Conservation (phyloP, 176 grass and related monocot genomes). For the Ananas comosus region DNA sequence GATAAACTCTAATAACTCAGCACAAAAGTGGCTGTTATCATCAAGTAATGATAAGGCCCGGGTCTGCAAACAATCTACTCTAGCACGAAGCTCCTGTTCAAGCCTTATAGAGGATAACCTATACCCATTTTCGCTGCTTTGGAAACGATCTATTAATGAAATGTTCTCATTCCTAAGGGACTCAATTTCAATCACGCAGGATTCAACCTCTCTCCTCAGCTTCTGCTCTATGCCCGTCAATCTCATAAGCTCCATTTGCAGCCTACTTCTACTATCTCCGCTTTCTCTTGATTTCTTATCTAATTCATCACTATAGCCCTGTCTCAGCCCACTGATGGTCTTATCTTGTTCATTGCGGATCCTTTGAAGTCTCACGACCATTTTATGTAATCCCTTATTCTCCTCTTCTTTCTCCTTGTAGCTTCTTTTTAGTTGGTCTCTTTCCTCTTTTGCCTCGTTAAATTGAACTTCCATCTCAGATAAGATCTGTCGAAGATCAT, state of each 20-base stretch:
- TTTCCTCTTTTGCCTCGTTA: constrained; percentile 42
- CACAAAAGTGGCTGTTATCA: constrained; percentile 38
- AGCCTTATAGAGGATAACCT: constrained; percentile 35
- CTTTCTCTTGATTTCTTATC: constrained; percentile 32
- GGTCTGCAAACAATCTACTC: constrained; percentile 54
- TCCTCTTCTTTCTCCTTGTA: constrained; percentile 71
- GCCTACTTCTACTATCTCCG: constrained; percentile 28
- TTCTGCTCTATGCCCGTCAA: constrained; percentile 72
- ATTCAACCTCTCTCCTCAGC: constrained; percentile 64
- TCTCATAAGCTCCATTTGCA: constrained; percentile 60
- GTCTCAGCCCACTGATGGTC: constrained; percentile 60
- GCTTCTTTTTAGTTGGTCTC: constrained; percentile 35
- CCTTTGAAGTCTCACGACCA: constrained; percentile 57
- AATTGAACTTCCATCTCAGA: constrained; percentile 41
- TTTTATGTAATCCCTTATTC: constrained; percentile 53
- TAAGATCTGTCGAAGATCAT: constrained; percentile 36
- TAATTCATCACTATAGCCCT: constrained; percentile 32
- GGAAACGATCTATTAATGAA: constrained; percentile 42
- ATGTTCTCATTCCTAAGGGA: constrained; percentile 77
- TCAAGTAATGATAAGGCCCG: constrained; percentile 62
- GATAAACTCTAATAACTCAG: constrained; percentile 41
- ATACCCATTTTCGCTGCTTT: constrained; percentile 36
- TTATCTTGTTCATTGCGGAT: constrained; percentile 69
- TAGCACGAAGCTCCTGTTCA: constrained; percentile 43
- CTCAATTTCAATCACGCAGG: constrained; percentile 46